Conservation (phyloP, 2,329 filamentous ascomycete genomes). For the Pestalotiopsis sp. region DNA sequence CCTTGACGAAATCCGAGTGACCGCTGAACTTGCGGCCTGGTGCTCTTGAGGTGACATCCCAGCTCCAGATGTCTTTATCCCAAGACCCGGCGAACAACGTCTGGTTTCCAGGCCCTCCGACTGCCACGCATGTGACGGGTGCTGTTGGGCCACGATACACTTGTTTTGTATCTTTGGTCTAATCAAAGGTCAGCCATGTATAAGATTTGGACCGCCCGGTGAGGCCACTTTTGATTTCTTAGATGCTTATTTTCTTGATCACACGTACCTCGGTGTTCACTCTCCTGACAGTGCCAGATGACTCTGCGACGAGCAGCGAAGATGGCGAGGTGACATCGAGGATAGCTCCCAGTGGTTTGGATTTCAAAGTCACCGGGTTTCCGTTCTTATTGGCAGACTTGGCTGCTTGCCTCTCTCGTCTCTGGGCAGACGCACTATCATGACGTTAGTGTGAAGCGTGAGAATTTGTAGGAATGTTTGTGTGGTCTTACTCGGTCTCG, state of each 20-base stretch:
- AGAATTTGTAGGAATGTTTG: not conserved
- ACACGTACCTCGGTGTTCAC: constrained; percentile 69
- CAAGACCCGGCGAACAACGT: constrained; percentile 86
- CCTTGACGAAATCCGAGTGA: constrained; percentile 90
- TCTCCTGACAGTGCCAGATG: constrained; percentile 75
- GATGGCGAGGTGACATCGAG: constrained; percentile 63
- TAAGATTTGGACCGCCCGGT: too few relatives aligned
- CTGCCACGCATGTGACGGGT: constrained; percentile 75
- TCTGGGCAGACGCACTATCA: constrained; percentile 49
- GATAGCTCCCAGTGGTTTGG: constrained; percentile 79
- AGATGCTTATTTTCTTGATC: not conserved
- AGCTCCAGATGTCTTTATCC: constrained; percentile 92
- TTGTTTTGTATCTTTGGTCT: constrained; percentile 43
- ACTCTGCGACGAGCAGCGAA: constrained; percentile 79
- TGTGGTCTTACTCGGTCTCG: constrained; percentile 73
- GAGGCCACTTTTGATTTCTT: too few relatives aligned
- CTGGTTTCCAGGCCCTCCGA: constrained; percentile 55
- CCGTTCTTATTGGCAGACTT: constrained; percentile 78
- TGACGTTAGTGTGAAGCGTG: constrained; percentile 40
- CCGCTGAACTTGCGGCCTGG: constrained; percentile 65
- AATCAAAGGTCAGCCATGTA: not conserved
- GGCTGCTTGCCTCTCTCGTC: constrained; percentile 61
- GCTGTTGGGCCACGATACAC: constrained; percentile 74
- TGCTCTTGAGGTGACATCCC: constrained; percentile 62
- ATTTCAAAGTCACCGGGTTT: constrained; percentile 74